Evolutionary conservation across 225 moss, liverwort and hornwort genomes (phyloP), one percentile per base, ranked within the genome.

Genomic region (Bryoerythrophyllum caledonicum): DNA sequence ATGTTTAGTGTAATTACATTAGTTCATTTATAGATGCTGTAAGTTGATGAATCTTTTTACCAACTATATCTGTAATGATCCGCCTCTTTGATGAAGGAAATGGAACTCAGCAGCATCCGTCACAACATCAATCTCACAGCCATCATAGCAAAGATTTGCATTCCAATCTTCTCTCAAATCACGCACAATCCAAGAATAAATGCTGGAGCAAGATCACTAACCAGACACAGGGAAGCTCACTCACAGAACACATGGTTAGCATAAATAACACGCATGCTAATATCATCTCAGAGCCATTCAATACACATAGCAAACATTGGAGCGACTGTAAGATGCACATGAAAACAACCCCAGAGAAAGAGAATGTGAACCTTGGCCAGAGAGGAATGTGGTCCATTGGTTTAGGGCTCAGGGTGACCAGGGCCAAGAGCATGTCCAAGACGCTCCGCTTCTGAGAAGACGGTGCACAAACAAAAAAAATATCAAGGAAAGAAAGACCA

Each of bases 321-420:
- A 56, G 25, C 38, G 38, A 57, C 70, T 25, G 6, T 17, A 71
- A 30, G 20, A 24, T 4, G n/a, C 69, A 41, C 27, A 63, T 27
- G 25, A 70, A 25, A 0, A 23, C 24, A 69, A 24, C 0, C 16
- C 15, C 8, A 24, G 58, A 34, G 66, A 60, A 37, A 32, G 23
- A 41, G 78, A 78, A 74, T 78, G 82, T 78, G 67, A 67, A 62
- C 76, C 76, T 76, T 26, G 71, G 60, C 52, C 61, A 5, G 38
- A 27, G 26, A 32, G 54, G 60, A 71, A 79, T n/a, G n/a, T n/a
- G n/a, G n/a, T n/a, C n/a, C n/a, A n/a, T n/a, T n/a, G n/a, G n/a
- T n/a, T n/a, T n/a, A n/a, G n/a, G n/a, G n/a, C n/a, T n/a, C n/a
- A n/a, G n/a, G n/a, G n/a, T n/a, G n/a, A n/a, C n/a, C n/a, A n/a